Evolutionary conservation across 306 rosid genomes (phyloP), one percentile per base, ranked within the genome.

Genomic region (Ziziphus jujuba): DNA sequence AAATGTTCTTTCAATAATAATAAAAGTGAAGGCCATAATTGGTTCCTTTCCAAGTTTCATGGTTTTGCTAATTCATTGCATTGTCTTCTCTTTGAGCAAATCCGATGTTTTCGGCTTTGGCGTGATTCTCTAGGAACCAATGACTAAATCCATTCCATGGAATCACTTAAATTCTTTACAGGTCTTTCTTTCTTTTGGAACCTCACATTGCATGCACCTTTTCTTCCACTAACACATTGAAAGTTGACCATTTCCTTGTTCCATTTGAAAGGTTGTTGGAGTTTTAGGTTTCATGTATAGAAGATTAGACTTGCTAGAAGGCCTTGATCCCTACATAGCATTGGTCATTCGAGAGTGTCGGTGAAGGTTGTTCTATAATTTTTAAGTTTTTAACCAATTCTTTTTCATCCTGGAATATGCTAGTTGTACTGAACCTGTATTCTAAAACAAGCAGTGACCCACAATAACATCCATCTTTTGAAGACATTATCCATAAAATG

Each of bases 261-360:
- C 53, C 69, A 33, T 70, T 70, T 35, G 66, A 34, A 80, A 87
- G 92, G 89, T 90, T 51, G 97, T 90, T 52, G 92, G 97, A 84
- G 81, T 87, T 22, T 90, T 90, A 33, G 95, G 95, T 44, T 90
- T 87, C 67, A 84, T 84, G 92, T 83, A 90, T 73, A 87, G 90
- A 77, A 79, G 97, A 79, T 66, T 85, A 48, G 97, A 87, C 33
- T 67, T 85, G 7, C 92, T 92, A 10, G 84, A 85, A 59, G 85
- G 74, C 72, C 81, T 87, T 45, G 84, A 90, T 61, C 88, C 91
- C 48, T 72, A 76, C 47, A 62, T 90, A 21, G 79, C 82, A 14
- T 74, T 85, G 57, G 53, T 85, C 62, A 87, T 90, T 33, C 33
- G 54, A 57, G 97, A 85, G 66, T 87, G 90, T 81, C 87, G 95